Base-by-base conservation (phyloP, 352 stramenopile species). In the Aphanomyces cochlioides region DNA sequence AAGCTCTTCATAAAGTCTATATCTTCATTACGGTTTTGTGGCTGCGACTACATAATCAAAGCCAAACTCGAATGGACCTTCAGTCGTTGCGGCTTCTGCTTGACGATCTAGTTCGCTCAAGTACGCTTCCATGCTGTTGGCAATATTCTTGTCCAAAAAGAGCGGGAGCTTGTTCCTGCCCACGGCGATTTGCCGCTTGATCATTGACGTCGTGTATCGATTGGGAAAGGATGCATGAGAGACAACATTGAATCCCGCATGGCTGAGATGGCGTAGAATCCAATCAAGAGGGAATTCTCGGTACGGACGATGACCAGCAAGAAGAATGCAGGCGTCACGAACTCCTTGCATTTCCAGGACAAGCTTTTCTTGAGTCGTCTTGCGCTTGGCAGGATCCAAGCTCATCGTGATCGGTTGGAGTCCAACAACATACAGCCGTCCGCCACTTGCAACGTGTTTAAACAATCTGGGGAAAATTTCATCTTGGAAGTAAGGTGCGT, bases 21-120 rank as follows among this genome's bases (percentile, higher is more conserved):
- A 21, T 7, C 4, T 19, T 69, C 43, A 69, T 48, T 59, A 10
- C 36, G 47, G 47, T 39, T 70, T 70, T 5, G 34, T 73, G 19
- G 86, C 84, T 3, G 84, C 69, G n/a, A 97, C 75, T 5, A 97
- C 88, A 74, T 97, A 97, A 75, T 97, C 90, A 76, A 96, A 97
- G 54, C 92, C 92, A 47, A 97, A 88, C 41, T 72, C 66, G 36
- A 70, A 70, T 47, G 66, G 40, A 13, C 66, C 56, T 28, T 72
- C 58, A 3, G 66, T 66, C 5, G 79, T 88, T 1, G 82, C 84
- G 15, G 78, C 75, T 43, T 79, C 69, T 67, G 75, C 82, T 72
- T 87, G 72, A 37, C 73, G 53, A 45, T 89, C 83, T 66, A 97
- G 73, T 47, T 82, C 77, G 72, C 93, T 81, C 28, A 97, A 72